Conservation (phyloP, 1,284 basidiomycete species). For the Leccinum subatratum region DNA sequence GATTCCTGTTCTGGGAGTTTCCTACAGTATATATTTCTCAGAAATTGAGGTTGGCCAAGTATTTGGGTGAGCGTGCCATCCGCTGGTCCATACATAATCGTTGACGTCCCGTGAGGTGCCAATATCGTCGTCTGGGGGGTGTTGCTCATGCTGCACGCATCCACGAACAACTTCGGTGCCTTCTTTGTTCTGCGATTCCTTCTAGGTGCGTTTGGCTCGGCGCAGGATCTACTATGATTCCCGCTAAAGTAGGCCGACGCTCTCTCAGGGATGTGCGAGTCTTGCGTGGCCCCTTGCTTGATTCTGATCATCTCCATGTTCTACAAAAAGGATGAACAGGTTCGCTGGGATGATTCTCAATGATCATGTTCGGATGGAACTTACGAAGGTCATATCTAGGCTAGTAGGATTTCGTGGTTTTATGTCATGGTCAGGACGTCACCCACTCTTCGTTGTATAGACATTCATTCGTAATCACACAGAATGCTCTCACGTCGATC, state of each 20-base stretch:
- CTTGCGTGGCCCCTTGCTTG: slow-evolving; percentile 58
- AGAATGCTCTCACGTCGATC: slow-evolving; percentile 59
- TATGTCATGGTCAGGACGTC: slow-evolving; percentile 53
- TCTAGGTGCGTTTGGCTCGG: slow-evolving; percentile 38
- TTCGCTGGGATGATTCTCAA: slow-evolving; percentile 14
- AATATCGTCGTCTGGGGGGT: slow-evolving; percentile 63
- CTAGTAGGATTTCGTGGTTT: slow-evolving; percentile 59
- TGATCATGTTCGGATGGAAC: background rate
- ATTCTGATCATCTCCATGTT: slow-evolving; percentile 66
- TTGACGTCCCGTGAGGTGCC: slow-evolving; percentile 34
- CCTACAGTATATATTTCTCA: slow-evolving; percentile 66
- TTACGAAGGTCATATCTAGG: slow-evolving; percentile 32
- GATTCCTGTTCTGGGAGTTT: slow-evolving; percentile 61
- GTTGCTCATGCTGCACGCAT: slow-evolving; percentile 58
- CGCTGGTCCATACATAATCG: background rate
- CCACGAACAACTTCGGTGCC: slow-evolving; percentile 51
- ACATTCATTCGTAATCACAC: slow-evolving; percentile 1
- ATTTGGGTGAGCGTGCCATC: slow-evolving; percentile 42
- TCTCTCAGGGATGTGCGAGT: slow-evolving; percentile 57
- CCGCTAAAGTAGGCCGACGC: background rate
- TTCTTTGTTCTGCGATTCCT: slow-evolving; percentile 63
- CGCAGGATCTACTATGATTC: background rate
- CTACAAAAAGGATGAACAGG: slow-evolving; percentile 68
- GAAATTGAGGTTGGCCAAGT: slow-evolving; percentile 56
- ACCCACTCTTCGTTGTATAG: background rate